Percentiles rank a stretch among this genome's conserved stretches.
phyloP scores from a whole-genome alignment of 2,329 filamentous ascomycete genomes.

The Trichoderma gracile region DNA sequence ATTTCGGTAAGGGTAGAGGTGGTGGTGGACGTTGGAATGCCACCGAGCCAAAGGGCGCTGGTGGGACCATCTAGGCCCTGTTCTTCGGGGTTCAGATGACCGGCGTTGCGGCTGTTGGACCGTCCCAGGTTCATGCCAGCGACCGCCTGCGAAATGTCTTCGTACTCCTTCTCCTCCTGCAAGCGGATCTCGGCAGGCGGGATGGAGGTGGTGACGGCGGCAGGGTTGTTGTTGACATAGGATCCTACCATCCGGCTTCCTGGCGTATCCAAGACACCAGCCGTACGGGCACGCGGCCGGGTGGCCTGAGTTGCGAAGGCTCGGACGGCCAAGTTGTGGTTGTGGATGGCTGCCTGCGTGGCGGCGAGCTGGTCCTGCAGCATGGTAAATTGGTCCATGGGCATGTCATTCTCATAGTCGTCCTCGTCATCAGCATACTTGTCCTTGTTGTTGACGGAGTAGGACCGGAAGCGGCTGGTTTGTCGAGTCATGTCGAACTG shows the following conservation, averaged over 20 bases:
- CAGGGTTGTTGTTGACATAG: conserved; percentile 72
- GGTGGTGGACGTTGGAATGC: conserved; percentile 94
- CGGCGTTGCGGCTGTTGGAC: conserved; percentile 65
- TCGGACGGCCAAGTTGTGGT: conserved; percentile 90
- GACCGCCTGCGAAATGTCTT: conserved; percentile 78
- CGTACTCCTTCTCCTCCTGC: conserved; percentile 74
- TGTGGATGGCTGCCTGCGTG: conserved; percentile 73
- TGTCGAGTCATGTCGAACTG: conserved; percentile 76
- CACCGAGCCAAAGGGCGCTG: conserved; percentile 92
- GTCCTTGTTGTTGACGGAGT: conserved; percentile 98
- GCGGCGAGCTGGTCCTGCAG: conserved; percentile 64
- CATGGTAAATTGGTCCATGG: conserved; percentile 59
- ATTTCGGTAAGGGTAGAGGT: conserved; percentile 93
- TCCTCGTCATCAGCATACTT: conserved; percentile 91
- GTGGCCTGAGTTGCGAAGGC: conserved; percentile 85
- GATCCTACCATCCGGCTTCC: conserved; percentile 64
- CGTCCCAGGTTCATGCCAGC: conserved; percentile 74
- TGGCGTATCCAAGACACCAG: conserved; percentile 84
- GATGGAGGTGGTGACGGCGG: conserved; percentile 69
- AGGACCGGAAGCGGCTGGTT: conserved; percentile 88
- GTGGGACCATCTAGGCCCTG: conserved; percentile 84
- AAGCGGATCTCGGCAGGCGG: conserved; percentile 73
- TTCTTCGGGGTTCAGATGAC: conserved; percentile 72
- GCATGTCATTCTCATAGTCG: conserved; percentile 62
- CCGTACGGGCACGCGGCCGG: conserved; percentile 85